Percentiles rank a stretch among this genome's conserved stretches.
Evolutionary conservation across 192 early-diverging fungal species (phyloP).

Genomic region (Linnemannia hyalina): DNA sequence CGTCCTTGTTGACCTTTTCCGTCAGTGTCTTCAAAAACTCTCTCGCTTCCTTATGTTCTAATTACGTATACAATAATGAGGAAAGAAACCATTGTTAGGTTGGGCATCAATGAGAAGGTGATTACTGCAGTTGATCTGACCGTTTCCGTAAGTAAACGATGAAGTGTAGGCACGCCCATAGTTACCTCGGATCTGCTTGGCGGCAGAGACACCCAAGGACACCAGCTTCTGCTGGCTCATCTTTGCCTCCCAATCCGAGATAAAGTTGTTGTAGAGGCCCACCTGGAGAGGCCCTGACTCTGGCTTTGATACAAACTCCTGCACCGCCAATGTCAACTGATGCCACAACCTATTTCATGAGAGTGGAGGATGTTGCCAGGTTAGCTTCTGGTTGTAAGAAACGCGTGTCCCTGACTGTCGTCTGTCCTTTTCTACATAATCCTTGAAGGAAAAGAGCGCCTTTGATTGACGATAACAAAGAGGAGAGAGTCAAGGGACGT

Average conservation of each 20-base stretch:
- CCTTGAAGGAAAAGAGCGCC: background rate
- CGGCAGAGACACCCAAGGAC: constrained; percentile 81
- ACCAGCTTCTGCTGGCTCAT: constrained; percentile 97
- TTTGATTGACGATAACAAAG: background rate
- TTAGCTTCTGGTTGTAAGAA: background rate
- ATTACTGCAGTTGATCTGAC: background rate
- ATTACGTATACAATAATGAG: background rate
- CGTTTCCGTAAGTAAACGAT: background rate
- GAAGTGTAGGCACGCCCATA: background rate
- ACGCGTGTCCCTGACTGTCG: background rate
- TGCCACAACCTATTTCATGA: constrained; percentile 89
- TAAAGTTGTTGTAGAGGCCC: constrained; percentile 90
- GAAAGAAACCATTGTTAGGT: background rate
- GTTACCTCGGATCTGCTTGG: constrained; percentile 79
- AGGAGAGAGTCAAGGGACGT: constrained; percentile 31
- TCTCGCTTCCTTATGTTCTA: constrained; percentile 77
- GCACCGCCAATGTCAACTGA: constrained; percentile 88
- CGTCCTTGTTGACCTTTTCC: constrained; percentile 75
- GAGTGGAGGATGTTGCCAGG: background rate
- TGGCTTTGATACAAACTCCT: constrained; percentile 84
- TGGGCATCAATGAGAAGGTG: background rate
- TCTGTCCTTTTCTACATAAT: background rate
- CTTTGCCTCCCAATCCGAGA: constrained; percentile 92
- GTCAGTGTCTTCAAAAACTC: constrained; percentile 82
- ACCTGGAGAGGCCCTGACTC: constrained; percentile 83